Base-by-base conservation (phyloP, 306 rosid genomes). In the Acacia crassicarpa region DNA sequence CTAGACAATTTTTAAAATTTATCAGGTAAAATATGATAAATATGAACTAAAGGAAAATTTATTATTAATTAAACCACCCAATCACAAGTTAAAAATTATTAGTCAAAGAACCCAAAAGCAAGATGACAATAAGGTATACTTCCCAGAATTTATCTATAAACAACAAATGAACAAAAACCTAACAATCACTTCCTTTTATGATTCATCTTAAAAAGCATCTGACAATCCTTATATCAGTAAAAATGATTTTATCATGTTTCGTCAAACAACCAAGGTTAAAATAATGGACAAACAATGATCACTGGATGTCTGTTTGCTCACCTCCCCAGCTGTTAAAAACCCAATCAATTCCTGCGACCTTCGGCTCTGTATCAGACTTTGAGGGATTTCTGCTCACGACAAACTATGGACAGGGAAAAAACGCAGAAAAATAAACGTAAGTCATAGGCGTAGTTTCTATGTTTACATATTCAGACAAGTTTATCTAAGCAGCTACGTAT, bases 321-420 rank as follows among this genome's bases (percentile, higher is more conserved):
- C 99, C 98, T 83, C 98, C 99, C 99, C 99, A 95, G 44, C 98
- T 85, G 86, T 95, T 95, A 81, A 95, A 95, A 41, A 17, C 74
- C 99, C 99, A 95, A 82, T 93, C 97, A 85, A 93, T 93, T 80
- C 99, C 97, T 0, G 99, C 98, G 65, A 91, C 85, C 81, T 54
- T 74, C 51, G 78, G 77, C 58, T 81, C 83, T 5, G 69, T 78
- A 23, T 65, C 84, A 65, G 87, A 81, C 72, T 53, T 30, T 5
- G 88, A 80, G 0, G 68, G 45, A 23, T 79, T 80, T 78, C 83
- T 88, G 72, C 88, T 91, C 62, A 91, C 90, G 76, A 95, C 96
- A 89, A 93, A 93, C 99, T 95, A 65, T 13, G n/a, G 67, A 86
- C 40, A 82, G 20, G 67, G 85, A 19, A 80, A 76, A 91, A 59